These are phyloP conservation scores for Pezicula radicicola DNA, from an alignment of 2,329 filamentous ascomycete species.

Conservation along the genomic window DNA sequence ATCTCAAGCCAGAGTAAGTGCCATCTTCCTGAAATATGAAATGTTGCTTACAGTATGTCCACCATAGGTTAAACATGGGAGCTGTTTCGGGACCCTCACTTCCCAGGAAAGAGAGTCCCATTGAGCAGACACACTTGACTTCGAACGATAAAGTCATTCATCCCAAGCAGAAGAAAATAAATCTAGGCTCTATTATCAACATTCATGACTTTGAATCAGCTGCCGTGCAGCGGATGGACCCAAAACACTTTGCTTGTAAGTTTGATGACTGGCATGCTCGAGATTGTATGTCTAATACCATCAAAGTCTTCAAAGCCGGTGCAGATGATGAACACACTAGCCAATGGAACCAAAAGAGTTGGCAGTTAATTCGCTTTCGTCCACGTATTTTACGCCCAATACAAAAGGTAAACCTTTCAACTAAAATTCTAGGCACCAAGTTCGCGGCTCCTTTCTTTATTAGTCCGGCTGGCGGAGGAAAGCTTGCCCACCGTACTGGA, in stretches of 20 bases:
- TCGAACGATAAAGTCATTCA: neutral
- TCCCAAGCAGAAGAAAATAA: neutral
- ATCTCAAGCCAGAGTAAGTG: neutral
- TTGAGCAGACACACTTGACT: neutral
- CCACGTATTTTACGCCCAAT: conserved; percentile 8
- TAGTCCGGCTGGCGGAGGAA: conserved; percentile 5
- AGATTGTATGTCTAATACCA: neutral
- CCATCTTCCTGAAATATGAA: neutral
- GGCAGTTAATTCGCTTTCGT: conserved; percentile 4
- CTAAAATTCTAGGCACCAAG: conserved; percentile 3
- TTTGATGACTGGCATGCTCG: neutral
- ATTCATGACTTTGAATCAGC: neutral
- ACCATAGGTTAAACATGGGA: neutral
- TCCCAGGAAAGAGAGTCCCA: neutral
- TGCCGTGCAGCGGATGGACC: neutral
- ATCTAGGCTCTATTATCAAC: neutral
- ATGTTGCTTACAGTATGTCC: neutral
- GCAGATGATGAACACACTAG: neutral
- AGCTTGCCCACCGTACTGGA: conserved; percentile 7
- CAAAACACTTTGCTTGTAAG: neutral
- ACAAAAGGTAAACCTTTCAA: conserved; percentile 1
- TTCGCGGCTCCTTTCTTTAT: conserved; percentile 9
- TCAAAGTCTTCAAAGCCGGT: neutral
- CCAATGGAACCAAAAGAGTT: neutral
- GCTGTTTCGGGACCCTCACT: neutral